Percentiles rank a stretch among this genome's conserved stretches.
These are phyloP conservation scores for Metarhizium sp. DNA, from an alignment of 2,329 filamentous ascomycete species.

Conservation along the genomic window DNA sequence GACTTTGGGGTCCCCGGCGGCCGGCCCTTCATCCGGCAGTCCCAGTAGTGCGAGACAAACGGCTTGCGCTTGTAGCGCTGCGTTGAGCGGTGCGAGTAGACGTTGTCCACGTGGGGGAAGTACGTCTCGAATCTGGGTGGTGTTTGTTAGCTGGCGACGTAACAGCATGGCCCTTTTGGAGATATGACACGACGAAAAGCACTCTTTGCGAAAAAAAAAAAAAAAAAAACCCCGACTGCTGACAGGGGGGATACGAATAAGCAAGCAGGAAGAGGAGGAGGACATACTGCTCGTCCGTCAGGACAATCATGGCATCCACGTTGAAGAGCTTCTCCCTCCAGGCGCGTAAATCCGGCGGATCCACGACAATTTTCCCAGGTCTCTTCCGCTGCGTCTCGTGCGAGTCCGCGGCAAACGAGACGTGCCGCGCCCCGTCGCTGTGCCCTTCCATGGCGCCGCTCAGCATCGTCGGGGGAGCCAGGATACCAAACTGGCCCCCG, in stretches of 20 bases:
- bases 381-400: conserved; percentile 28
- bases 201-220: too few species aligned
- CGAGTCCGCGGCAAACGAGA: not conserved
- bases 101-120: conserved; percentile 75
- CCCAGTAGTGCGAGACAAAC: conserved; percentile 79
- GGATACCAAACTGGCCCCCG: conserved; percentile 35
- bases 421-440: not conserved
- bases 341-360: conserved; percentile 56
- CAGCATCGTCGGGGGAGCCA: conserved; percentile 25
- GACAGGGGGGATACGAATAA: too few species aligned
- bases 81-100: conserved; percentile 76
- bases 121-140: conserved; percentile 61
- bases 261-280: not conserved
- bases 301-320: conserved; percentile 61
- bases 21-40: conserved; percentile 71
- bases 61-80: conserved; percentile 73
- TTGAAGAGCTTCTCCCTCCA: conserved; percentile 69
- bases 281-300: conserved; percentile 62
- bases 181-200: too few species aligned
- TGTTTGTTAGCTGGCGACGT: not conserved
- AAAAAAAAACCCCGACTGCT: too few species aligned
- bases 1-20: conserved; percentile 73
- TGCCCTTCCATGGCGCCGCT: conserved; percentile 1
- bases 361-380: conserved; percentile 46
- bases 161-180: too few species aligned